phyloP scores from a whole-genome alignment of 2,329 filamentous ascomycete species.

The Xylariaceae sp. region DNA sequence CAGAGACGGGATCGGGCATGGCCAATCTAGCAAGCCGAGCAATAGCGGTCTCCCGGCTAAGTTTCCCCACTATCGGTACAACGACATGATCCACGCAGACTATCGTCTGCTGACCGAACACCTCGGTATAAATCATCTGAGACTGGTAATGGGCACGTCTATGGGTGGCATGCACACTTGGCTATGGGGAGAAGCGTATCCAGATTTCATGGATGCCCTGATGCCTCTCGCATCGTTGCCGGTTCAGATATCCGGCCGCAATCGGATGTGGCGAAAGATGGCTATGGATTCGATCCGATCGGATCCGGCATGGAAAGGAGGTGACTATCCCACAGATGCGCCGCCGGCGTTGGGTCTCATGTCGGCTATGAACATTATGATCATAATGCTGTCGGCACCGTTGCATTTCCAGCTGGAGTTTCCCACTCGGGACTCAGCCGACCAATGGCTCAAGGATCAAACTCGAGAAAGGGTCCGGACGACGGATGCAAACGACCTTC shows the following conservation, averaged over 20 bases:
- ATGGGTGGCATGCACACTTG: slow-evolving; percentile 7
- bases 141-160: not conserved
- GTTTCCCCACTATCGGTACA: not conserved
- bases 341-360: not conserved
- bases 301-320: not conserved
- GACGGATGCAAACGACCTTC: slow-evolving; percentile 27
- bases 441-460: slow-evolving; percentile 23
- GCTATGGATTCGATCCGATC: slow-evolving; percentile 1
- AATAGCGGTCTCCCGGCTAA: not conserved
- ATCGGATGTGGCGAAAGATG: slow-evolving; percentile 9
- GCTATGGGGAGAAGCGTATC: not conserved
- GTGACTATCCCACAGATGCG: not conserved
- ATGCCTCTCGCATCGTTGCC: slow-evolving; percentile 6
- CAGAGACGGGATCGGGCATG: slow-evolving; percentile 34
- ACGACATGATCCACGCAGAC: slow-evolving; percentile 31
- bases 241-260: not conserved
- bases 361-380: not conserved
- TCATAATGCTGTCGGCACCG: slow-evolving; percentile 8
- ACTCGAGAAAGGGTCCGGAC: slow-evolving; percentile 4
- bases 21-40: slow-evolving; percentile 33
- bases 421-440: slow-evolving; percentile 23
- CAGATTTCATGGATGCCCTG: not conserved
- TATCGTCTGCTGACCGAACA: slow-evolving; percentile 28
- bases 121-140: slow-evolving; percentile 26
- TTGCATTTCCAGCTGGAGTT: slow-evolving; percentile 25